Evolutionary conservation across 768 basidiomycete genomes (phyloP), one percentile per base, ranked within the genome.

Genomic region (Daedalea quercina): DNA sequence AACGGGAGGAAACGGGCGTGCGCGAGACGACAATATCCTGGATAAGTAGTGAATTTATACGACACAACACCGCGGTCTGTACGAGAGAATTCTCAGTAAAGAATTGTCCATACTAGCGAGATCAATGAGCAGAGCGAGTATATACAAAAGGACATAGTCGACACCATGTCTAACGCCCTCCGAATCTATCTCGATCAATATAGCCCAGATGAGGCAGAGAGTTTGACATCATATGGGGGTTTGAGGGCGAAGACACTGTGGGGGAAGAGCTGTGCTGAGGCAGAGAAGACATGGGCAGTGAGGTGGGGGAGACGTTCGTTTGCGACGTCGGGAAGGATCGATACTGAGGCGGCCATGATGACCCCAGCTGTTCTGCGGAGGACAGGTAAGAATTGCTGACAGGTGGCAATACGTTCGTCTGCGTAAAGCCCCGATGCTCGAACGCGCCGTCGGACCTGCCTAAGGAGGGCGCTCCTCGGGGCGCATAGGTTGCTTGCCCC

Each of bases 251-350:
- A 20, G 65, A 47, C 22, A 60, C 51, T 41, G 42, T 58, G 15
- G 63, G 40, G 15, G 69, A 51, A 9, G 60, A 59, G 17, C 54
- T 47, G 3, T 65, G 70, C 34, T 51, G n/a, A 3, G 54, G 63
- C 49, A 69, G 69, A 33, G 60, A 52, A 20, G 65, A 22, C 24
- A 60, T 51, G 7, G 68, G 44, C 44, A 65, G 69, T 23, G 62
- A 41, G 8, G 65, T 40, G 23, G 67, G 50, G 43, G 54, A 48
- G 17, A 47, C 35, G 13, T 47, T 34, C 41, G 54, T 50, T 11
- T 52, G 52, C 9, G 59, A 22, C 23, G 44, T 44, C 23, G 62
- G 7, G 19, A 45, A 53, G 42, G 56, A 46, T 44, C 66, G 65
- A 37, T 62, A 56, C 42, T 67, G 70, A 6, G 47, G 11, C 28